Percentiles rank a stretch among this genome's conserved stretches.
Evolutionary conservation across 78 protist genomes (phyloP).

Genomic region (Polysphondylium violaceum): DNA sequence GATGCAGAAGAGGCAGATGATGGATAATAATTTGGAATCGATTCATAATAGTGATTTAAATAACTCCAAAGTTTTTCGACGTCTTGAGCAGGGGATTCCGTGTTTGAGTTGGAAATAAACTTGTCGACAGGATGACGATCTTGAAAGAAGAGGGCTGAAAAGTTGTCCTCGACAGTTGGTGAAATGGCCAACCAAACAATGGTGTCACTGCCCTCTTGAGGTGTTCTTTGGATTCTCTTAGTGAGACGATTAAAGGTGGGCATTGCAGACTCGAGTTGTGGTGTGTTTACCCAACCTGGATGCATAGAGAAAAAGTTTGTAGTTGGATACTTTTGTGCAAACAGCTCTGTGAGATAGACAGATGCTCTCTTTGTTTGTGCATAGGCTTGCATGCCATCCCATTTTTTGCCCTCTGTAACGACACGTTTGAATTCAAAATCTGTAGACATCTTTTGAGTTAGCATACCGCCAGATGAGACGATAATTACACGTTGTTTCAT

Average conservation of each 20-base stretch:
- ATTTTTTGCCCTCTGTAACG: not conserved
- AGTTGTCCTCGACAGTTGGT: slow-evolving; percentile 24
- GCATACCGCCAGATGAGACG: slow-evolving; percentile 56
- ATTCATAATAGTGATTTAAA: slow-evolving; percentile 5
- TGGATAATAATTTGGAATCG: too few species aligned
- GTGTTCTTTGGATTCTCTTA: slow-evolving; percentile 17
- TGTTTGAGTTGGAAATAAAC: slow-evolving; percentile 12
- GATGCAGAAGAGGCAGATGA: too few species aligned
- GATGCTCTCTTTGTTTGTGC: slow-evolving; percentile 57
- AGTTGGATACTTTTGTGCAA: slow-evolving; percentile 8
- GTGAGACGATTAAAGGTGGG: slow-evolving; percentile 27
- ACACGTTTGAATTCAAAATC: slow-evolving; percentile 39
- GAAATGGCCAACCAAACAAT: slow-evolving; percentile 51
- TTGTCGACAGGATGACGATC: slow-evolving; percentile 39
- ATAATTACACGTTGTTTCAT: slow-evolving; percentile 27
- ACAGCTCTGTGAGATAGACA: slow-evolving; percentile 36
- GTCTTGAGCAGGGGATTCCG: slow-evolving; percentile 27
- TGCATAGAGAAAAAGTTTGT: slow-evolving; percentile 56
- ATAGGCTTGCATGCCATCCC: slow-evolving; percentile 41
- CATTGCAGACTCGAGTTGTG: slow-evolving; percentile 30
- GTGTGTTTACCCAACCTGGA: slow-evolving; percentile 50
- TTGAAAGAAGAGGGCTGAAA: slow-evolving; percentile 33
- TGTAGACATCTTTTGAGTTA: slow-evolving; percentile 32
- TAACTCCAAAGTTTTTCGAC: slow-evolving; percentile 35
- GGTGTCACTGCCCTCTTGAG: slow-evolving; percentile 61